Base-by-base conservation (phyloP, 2,329 filamentous ascomycete genomes). In the Colletotrichum sp. region DNA sequence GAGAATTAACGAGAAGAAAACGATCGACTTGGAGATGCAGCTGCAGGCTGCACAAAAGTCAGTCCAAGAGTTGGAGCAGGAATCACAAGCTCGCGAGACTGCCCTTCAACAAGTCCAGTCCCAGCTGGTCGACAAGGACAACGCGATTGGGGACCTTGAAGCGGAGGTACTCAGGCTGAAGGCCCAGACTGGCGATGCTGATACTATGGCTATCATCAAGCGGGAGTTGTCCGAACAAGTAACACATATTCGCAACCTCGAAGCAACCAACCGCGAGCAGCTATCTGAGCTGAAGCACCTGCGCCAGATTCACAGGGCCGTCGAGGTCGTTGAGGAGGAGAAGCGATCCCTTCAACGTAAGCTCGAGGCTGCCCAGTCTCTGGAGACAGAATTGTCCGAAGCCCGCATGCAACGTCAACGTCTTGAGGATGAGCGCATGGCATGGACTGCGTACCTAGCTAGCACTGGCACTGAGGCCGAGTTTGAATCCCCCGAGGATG, bases 291-390 rank as follows among this genome's bases (percentile, higher is more conserved):
- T 99, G 44, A 95, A 94, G 80, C 94, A 96, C 79, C 89, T 98
- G 49, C 93, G 96, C 16, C 94, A 96, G 79, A 87, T 94, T 5
- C 93, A 96, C 83, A 96, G 95, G 85, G 95, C 95, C n/a, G 93
- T 98, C 2, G 95, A 98, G 81, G 91, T 99, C 3, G 94, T 99
- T 0, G 96, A 99, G 82, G 97, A 99, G 83, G 96, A 99, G 87
- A 99, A 99, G 88, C 90, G 95, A 77, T 92, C 92, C 0, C 86
- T 99, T 26, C 94, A 97, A 83, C 92, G 93, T 36, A 95, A 93
- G 81, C 84, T 99, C 2, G 92, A 95, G 76, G 88, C 94, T 49
- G 93, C 96, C 84, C 92, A 95, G 73, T 89, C 91, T 15, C 81
- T 98, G 12, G 92, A 97, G 81, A 89, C 91, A 32, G 95, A 98